These are phyloP conservation scores for Circinella umbellata DNA, from an alignment of 371 early-diverging fungal genomes.

Conservation along the genomic window DNA sequence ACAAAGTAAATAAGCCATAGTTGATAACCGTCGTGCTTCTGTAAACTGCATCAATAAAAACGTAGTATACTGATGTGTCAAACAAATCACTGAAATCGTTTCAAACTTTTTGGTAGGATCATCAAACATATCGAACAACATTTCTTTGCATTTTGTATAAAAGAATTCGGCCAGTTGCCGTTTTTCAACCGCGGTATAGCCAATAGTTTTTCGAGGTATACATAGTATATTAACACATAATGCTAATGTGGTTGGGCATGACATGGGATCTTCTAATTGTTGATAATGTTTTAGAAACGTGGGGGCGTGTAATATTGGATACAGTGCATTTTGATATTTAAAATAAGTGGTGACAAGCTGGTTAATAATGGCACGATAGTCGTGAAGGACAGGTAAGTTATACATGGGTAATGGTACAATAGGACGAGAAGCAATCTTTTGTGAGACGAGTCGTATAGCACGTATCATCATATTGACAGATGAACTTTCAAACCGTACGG, in stretches of 20 bases:
- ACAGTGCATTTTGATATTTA: not conserved
- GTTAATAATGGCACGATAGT: constrained; percentile 3
- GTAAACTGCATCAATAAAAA: constrained; percentile 3
- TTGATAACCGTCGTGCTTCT: constrained; percentile 11
- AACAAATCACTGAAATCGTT: constrained; percentile 11
- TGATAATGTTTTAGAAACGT: constrained; percentile 15
- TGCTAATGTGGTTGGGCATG: constrained; percentile 17
- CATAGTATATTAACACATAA: constrained; percentile 13
- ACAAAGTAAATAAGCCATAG: constrained; percentile 4
- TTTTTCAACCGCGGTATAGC: constrained; percentile 10
- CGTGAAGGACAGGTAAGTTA: not conserved
- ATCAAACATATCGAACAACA: constrained; percentile 24
- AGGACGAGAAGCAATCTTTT: not conserved
- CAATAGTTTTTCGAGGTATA: constrained; percentile 4
- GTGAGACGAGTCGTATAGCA: constrained; percentile 8
- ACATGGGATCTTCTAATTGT: constrained; percentile 11
- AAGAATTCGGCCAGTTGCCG: constrained; percentile 25
- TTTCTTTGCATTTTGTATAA: constrained; percentile 13
- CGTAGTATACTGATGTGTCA: not conserved
- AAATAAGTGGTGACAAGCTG: constrained; percentile 9
- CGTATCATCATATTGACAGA: not conserved
- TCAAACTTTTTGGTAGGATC: constrained; percentile 25
- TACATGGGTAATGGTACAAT: not conserved
- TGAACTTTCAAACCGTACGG: constrained; percentile 9
- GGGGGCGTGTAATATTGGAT: constrained; percentile 14